Percentiles rank a stretch among this genome's conserved stretches.
Evolutionary conservation across 495 filamentous ascomycete species (phyloP).

Genomic region (Talaromyces trachyspermus): DNA sequence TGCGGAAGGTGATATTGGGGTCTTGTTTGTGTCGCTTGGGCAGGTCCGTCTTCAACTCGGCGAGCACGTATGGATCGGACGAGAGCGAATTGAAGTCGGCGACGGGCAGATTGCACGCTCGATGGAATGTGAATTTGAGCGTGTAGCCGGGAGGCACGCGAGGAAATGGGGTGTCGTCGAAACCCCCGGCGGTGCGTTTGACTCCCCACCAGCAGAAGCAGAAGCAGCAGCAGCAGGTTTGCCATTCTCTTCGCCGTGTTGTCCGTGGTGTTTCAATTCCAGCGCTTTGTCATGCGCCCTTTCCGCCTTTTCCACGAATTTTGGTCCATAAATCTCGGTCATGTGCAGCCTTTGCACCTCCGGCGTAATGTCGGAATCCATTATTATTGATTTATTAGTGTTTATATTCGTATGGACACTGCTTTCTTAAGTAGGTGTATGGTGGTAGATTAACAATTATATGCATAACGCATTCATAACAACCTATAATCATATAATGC

Average conservation of each 20-base stretch:
- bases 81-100: slow-evolving; percentile 70
- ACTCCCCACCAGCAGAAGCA: no score
- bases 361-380: slow-evolving; percentile 1
- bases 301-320: slow-evolving; percentile 49
- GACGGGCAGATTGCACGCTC: slow-evolving; percentile 69
- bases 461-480: no score
- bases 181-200: slow-evolving; percentile 68
- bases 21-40: slow-evolving; percentile 74
- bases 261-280: slow-evolving; percentile 19
- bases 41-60: slow-evolving; percentile 55
- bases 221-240: no score
- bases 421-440: no score
- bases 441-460: no score
- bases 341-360: slow-evolving; percentile 3
- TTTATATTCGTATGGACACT: no score
- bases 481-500: no score
- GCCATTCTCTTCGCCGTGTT: slow-evolving; percentile 19
- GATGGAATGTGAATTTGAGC: slow-evolving; percentile 76
- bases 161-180: slow-evolving; percentile 70
- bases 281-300: slow-evolving; percentile 47
- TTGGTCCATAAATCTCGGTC: slow-evolving; percentile 26
- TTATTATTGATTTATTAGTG: no score
- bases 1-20: slow-evolving; percentile 62
- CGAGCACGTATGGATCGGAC: slow-evolving; percentile 76
- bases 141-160: slow-evolving; percentile 68